A percentile compares a stretch with the other conserved stretches of the same genome.
Conservation (phyloP, 257 asterid species). For the Solanum phureja region DNA sequence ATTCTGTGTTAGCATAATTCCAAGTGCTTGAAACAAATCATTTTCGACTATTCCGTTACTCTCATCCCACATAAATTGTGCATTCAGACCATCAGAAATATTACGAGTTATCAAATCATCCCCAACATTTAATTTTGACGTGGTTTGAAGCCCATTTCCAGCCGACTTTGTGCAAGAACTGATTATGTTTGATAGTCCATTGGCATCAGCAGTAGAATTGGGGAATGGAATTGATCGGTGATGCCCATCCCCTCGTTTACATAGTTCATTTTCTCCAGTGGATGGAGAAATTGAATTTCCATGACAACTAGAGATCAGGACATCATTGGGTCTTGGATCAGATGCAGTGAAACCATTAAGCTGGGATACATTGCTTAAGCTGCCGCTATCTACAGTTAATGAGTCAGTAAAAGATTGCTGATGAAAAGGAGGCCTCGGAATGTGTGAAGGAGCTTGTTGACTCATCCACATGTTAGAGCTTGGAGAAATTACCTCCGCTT, state of each 20-base stretch:
- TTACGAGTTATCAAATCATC: slow-evolving; percentile 15
- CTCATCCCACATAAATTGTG: slow-evolving; percentile 1
- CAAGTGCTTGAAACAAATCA: slow-evolving; percentile 20
- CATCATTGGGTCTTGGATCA: not conserved
- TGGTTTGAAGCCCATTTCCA: slow-evolving; percentile 4
- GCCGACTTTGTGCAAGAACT: not conserved
- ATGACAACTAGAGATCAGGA: not conserved
- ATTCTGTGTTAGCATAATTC: slow-evolving; percentile 15
- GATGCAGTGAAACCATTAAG: not conserved
- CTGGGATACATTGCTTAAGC: not conserved
- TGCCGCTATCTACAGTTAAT: not conserved
- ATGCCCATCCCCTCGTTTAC: slow-evolving; percentile 2
- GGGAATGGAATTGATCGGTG: slow-evolving; percentile 2
- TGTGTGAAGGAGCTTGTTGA: slow-evolving; percentile 19
- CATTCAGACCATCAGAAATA: not conserved
- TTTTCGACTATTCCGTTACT: slow-evolving; percentile 13
- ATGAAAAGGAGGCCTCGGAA: slow-evolving; percentile 15
- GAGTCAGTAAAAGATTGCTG: not conserved
- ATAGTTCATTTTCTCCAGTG: slow-evolving; percentile 8
- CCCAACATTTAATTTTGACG: slow-evolving; percentile 12
- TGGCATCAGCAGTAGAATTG: slow-evolving; percentile 12
- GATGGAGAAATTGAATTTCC: not conserved
- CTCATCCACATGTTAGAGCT: slow-evolving; percentile 47
- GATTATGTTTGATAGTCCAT: slow-evolving; percentile 4
- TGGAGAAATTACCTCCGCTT: slow-evolving; percentile 57